phyloP scores from a whole-genome alignment of 345 rosid species.

The Gynandropsis gynandra region DNA sequence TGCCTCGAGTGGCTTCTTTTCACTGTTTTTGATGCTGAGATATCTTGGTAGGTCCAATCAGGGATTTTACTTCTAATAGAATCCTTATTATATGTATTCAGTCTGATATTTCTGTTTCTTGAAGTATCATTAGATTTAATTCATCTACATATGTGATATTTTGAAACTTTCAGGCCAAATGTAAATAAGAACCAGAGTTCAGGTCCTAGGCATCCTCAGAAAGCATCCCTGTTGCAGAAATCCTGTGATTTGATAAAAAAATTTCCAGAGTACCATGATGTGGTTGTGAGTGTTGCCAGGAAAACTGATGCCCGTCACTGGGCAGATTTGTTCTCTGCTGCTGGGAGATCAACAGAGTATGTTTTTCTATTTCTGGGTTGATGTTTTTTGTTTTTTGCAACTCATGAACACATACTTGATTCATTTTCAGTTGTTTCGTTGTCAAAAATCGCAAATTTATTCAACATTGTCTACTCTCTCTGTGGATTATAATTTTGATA shows the following conservation, averaged over 20 bases:
- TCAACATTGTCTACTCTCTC: conserved; percentile 1
- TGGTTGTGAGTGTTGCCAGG: conserved; percentile 97
- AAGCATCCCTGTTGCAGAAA: conserved; percentile 67
- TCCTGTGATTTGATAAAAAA: conserved; percentile 82
- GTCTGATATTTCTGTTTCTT: neutral
- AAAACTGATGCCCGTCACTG: conserved; percentile 98
- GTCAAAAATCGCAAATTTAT: conserved; percentile 1
- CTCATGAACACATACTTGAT: conserved; percentile 2
- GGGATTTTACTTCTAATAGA: neutral
- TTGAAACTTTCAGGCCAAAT: conserved; percentile 47
- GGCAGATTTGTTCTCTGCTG: conserved; percentile 91
- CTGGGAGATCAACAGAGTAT: conserved; percentile 99
- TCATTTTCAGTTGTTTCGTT: neutral
- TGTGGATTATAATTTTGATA: conserved; percentile 4
- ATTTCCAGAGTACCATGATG: conserved; percentile 84
- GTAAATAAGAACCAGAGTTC: conserved; percentile 53
- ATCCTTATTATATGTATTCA: conserved; percentile 2
- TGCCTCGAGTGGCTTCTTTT: conserved; percentile 99
- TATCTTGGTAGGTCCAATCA: conserved; percentile 61
- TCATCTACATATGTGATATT: conserved; percentile 9
- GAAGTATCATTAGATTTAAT: neutral
- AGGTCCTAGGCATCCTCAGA: conserved; percentile 32
- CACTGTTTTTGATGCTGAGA: conserved; percentile 94
- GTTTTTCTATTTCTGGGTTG: conserved; percentile 11
- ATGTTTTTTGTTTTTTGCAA: neutral